Base-by-base conservation (phyloP, 2,329 filamentous ascomycete species). In the Rutstroemia sp. region DNA sequence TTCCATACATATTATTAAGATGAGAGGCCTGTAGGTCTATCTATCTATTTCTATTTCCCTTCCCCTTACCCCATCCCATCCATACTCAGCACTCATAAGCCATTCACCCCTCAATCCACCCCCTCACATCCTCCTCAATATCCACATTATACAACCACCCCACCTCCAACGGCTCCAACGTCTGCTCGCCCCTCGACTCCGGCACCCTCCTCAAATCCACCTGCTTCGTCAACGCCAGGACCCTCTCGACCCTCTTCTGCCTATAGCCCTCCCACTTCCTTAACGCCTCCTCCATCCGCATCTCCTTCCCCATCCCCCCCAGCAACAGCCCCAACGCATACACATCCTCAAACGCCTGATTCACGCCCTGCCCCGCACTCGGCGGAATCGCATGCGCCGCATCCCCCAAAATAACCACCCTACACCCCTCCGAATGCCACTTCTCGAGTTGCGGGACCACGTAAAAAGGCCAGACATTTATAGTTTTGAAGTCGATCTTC, bases 261-360 rank as follows among this genome's bases (percentile, higher is more conserved):
- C 79, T 68, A 12, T 74, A 73, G 0, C 63, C 57, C 61, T 81
- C 74, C 81, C 79, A 83, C 27, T 69, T 68, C 21, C 60, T 68
- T 37, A 72, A 63, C 1, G 65, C 70, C 14, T 64, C 64, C 12
- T 61, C 61, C 48, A 34, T 60, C 25, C 48, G 64, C 12, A 34
- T 60, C 25, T 49, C 64, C 12, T 45, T 58, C 44, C 58, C 56
- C 0, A 80, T 60, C 2, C 71, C 61, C 3, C 63, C 65, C 54
- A 74, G 54, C 0, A 80, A 60, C 3, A 75, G 63, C 2, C 75
- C 72, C 23, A 79, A 70, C 0, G 71, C 73, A 52, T 74, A 75
- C 0, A 75, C 73, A 57, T 82, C 78, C 58, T 81, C 78, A 37
- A 77, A 74, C 0, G 75, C 75, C 48, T 77, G 73, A 54, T 76